Base-by-base conservation (phyloP, 164 flowering plant species). In the Warburgia ugandensis region DNA sequence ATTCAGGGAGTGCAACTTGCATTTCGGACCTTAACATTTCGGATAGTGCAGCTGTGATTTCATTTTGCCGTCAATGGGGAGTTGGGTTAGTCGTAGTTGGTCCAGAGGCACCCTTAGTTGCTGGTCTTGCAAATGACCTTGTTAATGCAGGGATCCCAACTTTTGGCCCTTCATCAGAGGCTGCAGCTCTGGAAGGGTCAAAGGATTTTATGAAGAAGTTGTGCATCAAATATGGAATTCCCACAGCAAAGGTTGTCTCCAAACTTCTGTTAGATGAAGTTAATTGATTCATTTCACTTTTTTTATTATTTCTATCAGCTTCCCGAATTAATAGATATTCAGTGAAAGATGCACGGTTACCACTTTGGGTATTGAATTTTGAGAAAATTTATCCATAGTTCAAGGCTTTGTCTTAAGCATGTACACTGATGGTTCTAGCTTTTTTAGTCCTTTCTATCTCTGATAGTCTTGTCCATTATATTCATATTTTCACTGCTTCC, bases 171-270 rank as follows among this genome's bases (percentile, higher is more conserved):
- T 84, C 99, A 13, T 68, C 97, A 1, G 83, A 89, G 71, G 99
- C 99, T 55, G 97, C 96, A 50, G 96, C 90, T 50, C 71, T 94
- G 61, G 99, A 89, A 70, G 99, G 99, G 23, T 94, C 99, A 33
- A 94, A 94, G 73, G 77, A 80, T 65, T 84, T 94, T 68, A 94
- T 94, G 99, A 94, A 94, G 77, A 79, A 56, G 48, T 64, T 94
- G 68, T 89, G 99, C 58, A 85, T 78, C 70, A 89, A 89, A 67
- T 94, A 94, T 53, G 77, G 59, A 39, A 89, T 94, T 60, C 99
- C 99, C 39, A 94, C 96, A 33, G 99, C 99, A 10, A 86, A 86
- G 97, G 96, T 86, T 43, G 57, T 13, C 7, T 29, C 35, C 11
- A 13, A 17, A 3, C 22, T n/a, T 37, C 19, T 1, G 2, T 25